phyloP scores from a whole-genome alignment of 2,329 filamentous ascomycete species.

The Ascochyta lentis region DNA sequence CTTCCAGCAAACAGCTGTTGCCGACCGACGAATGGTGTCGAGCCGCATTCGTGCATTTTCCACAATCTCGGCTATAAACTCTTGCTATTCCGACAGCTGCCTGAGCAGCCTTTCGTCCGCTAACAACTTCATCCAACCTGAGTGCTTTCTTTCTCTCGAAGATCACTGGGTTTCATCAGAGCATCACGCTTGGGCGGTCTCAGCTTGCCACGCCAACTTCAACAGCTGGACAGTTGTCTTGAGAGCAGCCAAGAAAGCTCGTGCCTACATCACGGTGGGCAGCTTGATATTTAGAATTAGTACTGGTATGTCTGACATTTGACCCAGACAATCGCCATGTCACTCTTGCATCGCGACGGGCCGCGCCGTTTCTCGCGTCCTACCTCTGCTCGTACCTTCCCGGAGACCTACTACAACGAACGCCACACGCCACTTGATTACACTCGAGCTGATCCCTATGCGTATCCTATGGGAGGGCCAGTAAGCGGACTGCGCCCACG shows the following conservation, averaged over 20 bases:
- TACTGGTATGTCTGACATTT: background rate
- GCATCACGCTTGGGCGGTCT: background rate
- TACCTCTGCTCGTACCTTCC: constrained; percentile 16
- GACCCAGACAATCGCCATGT: constrained; percentile 12
- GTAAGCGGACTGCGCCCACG: constrained; percentile 24
- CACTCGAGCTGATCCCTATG: constrained; percentile 33
- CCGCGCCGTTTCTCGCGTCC: constrained; percentile 26
- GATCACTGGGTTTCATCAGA: background rate
- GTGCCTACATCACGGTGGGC: background rate
- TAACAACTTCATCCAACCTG: background rate
- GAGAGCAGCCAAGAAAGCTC: background rate
- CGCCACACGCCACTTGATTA: constrained; percentile 30
- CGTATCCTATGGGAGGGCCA: constrained; percentile 33
- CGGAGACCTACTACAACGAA: constrained; percentile 27
- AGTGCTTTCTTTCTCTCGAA: background rate
- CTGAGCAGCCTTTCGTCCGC: background rate
- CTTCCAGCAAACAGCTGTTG: background rate
- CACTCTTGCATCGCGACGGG: constrained; percentile 23
- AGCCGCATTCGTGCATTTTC: background rate
- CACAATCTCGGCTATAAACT: background rate
- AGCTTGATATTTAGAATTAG: background rate
- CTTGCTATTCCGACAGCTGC: background rate
- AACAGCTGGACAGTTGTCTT: background rate
- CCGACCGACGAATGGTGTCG: background rate
- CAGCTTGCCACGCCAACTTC: background rate